Conservation (phyloP, 2,329 filamentous ascomycete species). For the Microsporum audouinii region DNA sequence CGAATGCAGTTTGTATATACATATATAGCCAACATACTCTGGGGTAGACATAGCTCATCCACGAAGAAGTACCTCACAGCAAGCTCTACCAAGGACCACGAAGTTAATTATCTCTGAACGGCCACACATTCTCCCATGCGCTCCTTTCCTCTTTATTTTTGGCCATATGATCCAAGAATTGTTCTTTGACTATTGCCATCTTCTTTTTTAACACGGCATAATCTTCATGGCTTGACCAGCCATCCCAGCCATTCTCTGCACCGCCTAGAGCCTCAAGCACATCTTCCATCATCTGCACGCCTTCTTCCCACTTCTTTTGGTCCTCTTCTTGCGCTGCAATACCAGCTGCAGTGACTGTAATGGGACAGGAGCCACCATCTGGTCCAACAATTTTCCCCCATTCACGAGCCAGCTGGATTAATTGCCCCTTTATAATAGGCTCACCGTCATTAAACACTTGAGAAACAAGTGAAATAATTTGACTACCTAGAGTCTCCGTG, state of each 20-base stretch:
- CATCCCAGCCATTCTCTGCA: conserved; percentile 7
- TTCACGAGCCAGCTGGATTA: conserved; percentile 3
- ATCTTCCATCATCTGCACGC: conserved; percentile 7
- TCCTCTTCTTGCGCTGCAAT: conserved; percentile 5
- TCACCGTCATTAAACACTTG: conserved; percentile 7
- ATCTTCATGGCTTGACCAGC: conserved; percentile 7
- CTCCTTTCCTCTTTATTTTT: neutral
- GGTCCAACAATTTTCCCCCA: conserved; percentile 4
- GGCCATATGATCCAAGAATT: neutral
- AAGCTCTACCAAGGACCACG: too few relatives aligned
- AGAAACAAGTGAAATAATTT: conserved; percentile 5
- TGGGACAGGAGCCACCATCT: neutral
- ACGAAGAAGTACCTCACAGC: too few relatives aligned
- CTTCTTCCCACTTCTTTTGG: conserved; percentile 6
- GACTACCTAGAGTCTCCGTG: neutral
- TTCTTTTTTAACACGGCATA: conserved; percentile 5
- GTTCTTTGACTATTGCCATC: neutral
- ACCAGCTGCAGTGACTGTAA: neutral
- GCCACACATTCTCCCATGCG: neutral
- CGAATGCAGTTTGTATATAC: too few relatives aligned
- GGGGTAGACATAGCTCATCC: too few relatives aligned
- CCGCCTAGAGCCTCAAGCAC: conserved; percentile 7
- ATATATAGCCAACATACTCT: too few relatives aligned
- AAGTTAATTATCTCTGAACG: neutral
- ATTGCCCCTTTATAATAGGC: conserved; percentile 5